Evolutionary conservation across 2,329 filamentous ascomycete species (phyloP).

Genomic region (Ophidiomyces ophidiicola): DNA sequence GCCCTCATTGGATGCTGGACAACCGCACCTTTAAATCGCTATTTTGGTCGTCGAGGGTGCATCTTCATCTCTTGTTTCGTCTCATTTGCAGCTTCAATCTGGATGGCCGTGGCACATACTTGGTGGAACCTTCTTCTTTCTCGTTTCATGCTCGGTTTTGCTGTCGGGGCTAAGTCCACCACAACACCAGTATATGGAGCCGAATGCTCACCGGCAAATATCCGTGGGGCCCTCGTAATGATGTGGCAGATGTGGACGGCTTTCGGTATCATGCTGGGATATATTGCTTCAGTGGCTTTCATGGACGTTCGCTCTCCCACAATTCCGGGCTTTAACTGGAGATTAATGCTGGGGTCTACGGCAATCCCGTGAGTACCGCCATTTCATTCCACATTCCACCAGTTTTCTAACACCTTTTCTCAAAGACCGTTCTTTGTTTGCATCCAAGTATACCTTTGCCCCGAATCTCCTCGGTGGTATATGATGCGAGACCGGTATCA

Average conservation of each 20-base stretch:
- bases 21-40: slow-evolving; percentile 47
- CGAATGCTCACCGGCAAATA: slow-evolving; percentile 43
- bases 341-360: slow-evolving; percentile 35
- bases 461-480: slow-evolving; percentile 53
- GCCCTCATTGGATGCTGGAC: slow-evolving; percentile 46
- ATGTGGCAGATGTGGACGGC: slow-evolving; percentile 43
- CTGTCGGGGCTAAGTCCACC: slow-evolving; percentile 48
- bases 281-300: slow-evolving; percentile 52
- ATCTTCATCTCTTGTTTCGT: slow-evolving; percentile 48
- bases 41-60: slow-evolving; percentile 44
- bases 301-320: slow-evolving; percentile 44
- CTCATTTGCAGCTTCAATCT: slow-evolving; percentile 51
- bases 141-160: slow-evolving; percentile 47
- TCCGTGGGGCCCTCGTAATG: slow-evolving; percentile 47
- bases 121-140: slow-evolving; percentile 42
- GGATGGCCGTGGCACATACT: slow-evolving; percentile 43
- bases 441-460: slow-evolving; percentile 47
- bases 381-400: slow-evolving; percentile 34
- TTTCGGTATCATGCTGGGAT: slow-evolving; percentile 51
- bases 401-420: slow-evolving; percentile 30
- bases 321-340: slow-evolving; percentile 36
- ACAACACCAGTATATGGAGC: slow-evolving; percentile 44
- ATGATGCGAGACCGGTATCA: slow-evolving; percentile 53
- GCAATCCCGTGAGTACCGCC: slow-evolving; percentile 34
- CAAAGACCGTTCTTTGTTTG: slow-evolving; percentile 49